Percentiles rank a stretch among this genome's conserved stretches.
Evolutionary conservation across 1,284 basidiomycete species (phyloP).

Genomic region (Sparassis latifolia): DNA sequence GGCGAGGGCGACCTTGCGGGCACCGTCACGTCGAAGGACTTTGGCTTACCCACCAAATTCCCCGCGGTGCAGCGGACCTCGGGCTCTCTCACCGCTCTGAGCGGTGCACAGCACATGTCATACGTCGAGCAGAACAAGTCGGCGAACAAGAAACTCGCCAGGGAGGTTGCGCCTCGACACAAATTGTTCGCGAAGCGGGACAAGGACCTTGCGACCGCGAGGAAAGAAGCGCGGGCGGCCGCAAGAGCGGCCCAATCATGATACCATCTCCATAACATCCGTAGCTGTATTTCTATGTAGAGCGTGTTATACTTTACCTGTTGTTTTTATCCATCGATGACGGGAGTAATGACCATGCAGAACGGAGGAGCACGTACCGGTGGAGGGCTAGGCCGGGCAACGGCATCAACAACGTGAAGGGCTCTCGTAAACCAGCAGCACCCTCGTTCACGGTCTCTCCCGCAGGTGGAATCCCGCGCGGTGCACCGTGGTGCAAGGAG

Average conservation of each 20-base stretch:
- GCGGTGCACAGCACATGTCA: slow-evolving; percentile 85
- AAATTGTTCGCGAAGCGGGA: slow-evolving; percentile 82
- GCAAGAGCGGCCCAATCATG: slow-evolving; percentile 6
- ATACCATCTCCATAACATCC: background rate
- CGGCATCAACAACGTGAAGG: no score
- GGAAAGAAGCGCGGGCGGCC: slow-evolving; percentile 42
- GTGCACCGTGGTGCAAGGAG: no score
- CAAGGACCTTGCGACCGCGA: slow-evolving; percentile 52
- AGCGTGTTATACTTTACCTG: background rate
- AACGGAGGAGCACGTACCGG: no score
- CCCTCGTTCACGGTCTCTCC: no score
- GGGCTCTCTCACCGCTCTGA: slow-evolving; percentile 79
- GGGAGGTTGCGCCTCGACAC: slow-evolving; percentile 60
- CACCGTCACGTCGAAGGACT: slow-evolving; percentile 74
- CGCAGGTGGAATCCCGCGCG: no score
- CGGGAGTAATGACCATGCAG: no score
- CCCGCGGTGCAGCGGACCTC: slow-evolving; percentile 77
- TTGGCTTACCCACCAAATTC: slow-evolving; percentile 51
- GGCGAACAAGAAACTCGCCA: slow-evolving; percentile 78
- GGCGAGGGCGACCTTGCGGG: slow-evolving; percentile 75
- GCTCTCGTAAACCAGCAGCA: no score
- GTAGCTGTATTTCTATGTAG: no score
- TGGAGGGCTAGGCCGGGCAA: no score
- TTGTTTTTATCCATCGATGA: background rate
- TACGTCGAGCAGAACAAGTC: slow-evolving; percentile 91